Evolutionary conservation across 805 yeast genomes (phyloP), one percentile per base, ranked within the genome.

Genomic region (Ogataea wickerhamii): DNA sequence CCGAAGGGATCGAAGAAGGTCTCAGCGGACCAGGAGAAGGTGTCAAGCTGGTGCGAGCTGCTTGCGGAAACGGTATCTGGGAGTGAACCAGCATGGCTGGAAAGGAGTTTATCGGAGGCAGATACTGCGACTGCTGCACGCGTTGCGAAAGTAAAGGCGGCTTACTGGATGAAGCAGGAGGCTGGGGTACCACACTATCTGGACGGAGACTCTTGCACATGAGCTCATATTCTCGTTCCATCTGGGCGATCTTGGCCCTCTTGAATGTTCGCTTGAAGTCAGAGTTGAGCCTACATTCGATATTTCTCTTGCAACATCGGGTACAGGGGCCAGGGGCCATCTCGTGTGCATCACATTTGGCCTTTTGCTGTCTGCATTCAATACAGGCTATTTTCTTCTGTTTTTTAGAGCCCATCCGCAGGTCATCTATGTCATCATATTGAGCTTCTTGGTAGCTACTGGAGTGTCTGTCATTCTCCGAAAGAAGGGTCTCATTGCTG

Each of bases 291-390:
- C 80, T 74, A 58, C 98, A 91, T 13, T 67, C 67, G 3, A 83
- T 66, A 6, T 77, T 76, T 53, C 86, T 77, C 56, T 82, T 84
- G 7, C 66, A 55, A 59, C 98, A 93, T 44, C 96, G 69, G 0
- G 91, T 68, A 53, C 98, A 93, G 2, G 96, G 85, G 6, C 68
- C 68, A 0, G 96, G 96, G 22, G 79, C 75, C 35, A 68, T 70
- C 41, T 78, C 88, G 47, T 71, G 76, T 10, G 96, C 94, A 63
- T 89, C 95, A 64, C 97, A 89, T 52, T 80, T 77, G 24, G 88
- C 82, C 63, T 93, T 93, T 59, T 91, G 98, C 61, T 93, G 98
- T 11, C 98, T 76, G 58, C 98, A 93, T 53, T 91, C 96, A 1
- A 87, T 87, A 67, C 98, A 93, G 0, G 98, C 98, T 57, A 88